These are phyloP conservation scores for Ceratocystis albifundus DNA, from an alignment of 2,329 filamentous ascomycete species.

Conservation along the genomic window DNA sequence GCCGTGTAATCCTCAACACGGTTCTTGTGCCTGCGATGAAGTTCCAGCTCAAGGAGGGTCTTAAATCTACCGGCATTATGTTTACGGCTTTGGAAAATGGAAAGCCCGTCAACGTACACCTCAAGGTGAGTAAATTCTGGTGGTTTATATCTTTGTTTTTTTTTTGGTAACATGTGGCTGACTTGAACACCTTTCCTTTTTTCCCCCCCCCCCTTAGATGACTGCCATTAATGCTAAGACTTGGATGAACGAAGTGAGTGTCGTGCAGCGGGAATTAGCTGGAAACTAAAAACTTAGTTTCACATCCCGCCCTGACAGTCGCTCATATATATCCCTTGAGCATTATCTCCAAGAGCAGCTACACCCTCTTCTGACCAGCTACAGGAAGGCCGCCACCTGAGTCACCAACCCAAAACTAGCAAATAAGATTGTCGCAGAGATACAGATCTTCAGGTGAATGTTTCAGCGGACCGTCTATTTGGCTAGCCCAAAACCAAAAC, in stretches of 20 bases:
- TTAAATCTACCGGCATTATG: slow-evolving; percentile 57
- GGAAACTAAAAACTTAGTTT: slow-evolving; percentile 28
- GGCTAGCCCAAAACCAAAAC: neutral
- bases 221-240: slow-evolving; percentile 42
- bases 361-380: neutral
- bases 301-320: neutral
- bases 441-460: neutral
- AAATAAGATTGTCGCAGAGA: too few species aligned
- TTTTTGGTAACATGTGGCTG: neutral
- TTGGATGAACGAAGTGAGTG: slow-evolving; percentile 40
- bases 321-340: neutral
- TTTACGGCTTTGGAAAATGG: slow-evolving; percentile 52
- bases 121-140: slow-evolving; percentile 40
- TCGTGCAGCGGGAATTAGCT: slow-evolving; percentile 42
- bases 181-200: slow-evolving; percentile 1
- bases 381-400: neutral
- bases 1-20: slow-evolving; percentile 77
- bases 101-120: slow-evolving; percentile 47
- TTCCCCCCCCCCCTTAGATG: too few species aligned
- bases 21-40: slow-evolving; percentile 66
- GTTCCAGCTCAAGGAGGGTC: slow-evolving; percentile 63
- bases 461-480: neutral
- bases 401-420: too few species aligned
- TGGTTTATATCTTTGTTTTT: neutral
- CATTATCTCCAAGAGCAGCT: neutral